Conservation (phyloP, 73 alveolate species). For the Paramecium pentaurelia region DNA sequence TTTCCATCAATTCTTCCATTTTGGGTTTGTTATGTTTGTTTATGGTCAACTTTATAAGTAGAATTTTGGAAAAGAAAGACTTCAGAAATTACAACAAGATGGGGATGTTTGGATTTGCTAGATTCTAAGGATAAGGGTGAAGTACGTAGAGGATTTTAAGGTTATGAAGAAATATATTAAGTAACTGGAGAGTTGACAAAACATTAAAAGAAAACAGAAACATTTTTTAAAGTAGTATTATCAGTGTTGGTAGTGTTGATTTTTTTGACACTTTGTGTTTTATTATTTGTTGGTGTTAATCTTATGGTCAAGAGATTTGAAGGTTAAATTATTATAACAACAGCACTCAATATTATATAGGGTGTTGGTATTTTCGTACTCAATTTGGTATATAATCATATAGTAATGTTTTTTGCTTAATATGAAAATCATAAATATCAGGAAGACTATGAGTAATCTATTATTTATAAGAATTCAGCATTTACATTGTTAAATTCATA, state of each 20-base stretch:
- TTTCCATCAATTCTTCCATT: not conserved
- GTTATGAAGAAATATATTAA: conserved; percentile 48
- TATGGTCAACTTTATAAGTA: conserved; percentile 50
- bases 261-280: conserved; percentile 11
- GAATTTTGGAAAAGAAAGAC: conserved; percentile 61
- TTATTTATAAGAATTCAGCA: conserved; percentile 50
- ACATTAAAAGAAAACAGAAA: conserved; percentile 45
- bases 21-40: conserved; percentile 53
- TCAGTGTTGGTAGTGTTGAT: conserved; percentile 4
- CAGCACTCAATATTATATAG: not conserved
- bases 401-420: conserved; percentile 19
- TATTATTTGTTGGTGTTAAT: conserved; percentile 19
- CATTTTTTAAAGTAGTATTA: not conserved
- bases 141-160: conserved; percentile 38
- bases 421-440: conserved; percentile 51
- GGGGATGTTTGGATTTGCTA: conserved; percentile 59
- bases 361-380: conserved; percentile 47
- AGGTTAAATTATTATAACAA: not conserved
- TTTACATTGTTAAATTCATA: conserved; percentile 44
- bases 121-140: conserved; percentile 3
- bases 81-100: conserved; percentile 56
- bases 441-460: conserved; percentile 45
- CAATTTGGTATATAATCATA: not conserved
- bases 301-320: not conserved
- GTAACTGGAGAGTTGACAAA: conserved; percentile 55